Base-by-base conservation (phyloP, 2,329 filamentous ascomycete species). In the Paracamarosporium sp. region DNA sequence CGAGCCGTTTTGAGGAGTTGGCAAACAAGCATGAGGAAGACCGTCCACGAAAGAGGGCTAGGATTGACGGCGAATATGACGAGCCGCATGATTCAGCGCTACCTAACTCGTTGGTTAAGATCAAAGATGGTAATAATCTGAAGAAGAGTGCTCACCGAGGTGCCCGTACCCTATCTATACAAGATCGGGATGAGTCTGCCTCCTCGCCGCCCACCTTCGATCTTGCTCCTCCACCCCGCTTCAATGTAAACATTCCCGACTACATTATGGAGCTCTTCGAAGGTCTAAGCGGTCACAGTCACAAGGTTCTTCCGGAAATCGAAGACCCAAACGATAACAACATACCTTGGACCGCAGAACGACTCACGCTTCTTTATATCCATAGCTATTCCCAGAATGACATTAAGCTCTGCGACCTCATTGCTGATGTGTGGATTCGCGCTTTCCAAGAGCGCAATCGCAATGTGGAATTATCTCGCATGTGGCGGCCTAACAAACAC, bases 381-480 rank as follows among this genome's bases (percentile, higher is more conserved):
- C 36, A 62, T 20, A 60, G 61, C 53, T 69, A 71, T 53, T 17
- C 59, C 4, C 28, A 52, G 15, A 12, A 51, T 0, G 27, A 58
- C 3, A 68, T 57, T 56, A 33, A 71, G 35, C 35, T 64, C 22
- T 74, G 71, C 57, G 71, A 75, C 50, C 57, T 75, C 13, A 51
- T 75, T 27, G 60, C 62, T 33, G 72, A 75, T 41, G 72, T 67
- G 5, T 75, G 71, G 71, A 75, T 75, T 54, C 71, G 69, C 15
- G 70, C 67, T 0, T 69, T 73, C 55, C 72, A 72, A 27, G 25
- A 44, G 25, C 5, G 44, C 54, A 5, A 63, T 68, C 44, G 41
- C 41, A 1, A 40, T 13, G 40, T 57, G 4, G 28, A 9, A 1
- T 13, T 20, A 5, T 9, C 44, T 15, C 40, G 38, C 4, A 46